Percentiles rank a stretch among this genome's conserved stretches.
Evolutionary conservation across 768 basidiomycete genomes (phyloP).

Genomic region (Lanmaoa pseudosensibilis): DNA sequence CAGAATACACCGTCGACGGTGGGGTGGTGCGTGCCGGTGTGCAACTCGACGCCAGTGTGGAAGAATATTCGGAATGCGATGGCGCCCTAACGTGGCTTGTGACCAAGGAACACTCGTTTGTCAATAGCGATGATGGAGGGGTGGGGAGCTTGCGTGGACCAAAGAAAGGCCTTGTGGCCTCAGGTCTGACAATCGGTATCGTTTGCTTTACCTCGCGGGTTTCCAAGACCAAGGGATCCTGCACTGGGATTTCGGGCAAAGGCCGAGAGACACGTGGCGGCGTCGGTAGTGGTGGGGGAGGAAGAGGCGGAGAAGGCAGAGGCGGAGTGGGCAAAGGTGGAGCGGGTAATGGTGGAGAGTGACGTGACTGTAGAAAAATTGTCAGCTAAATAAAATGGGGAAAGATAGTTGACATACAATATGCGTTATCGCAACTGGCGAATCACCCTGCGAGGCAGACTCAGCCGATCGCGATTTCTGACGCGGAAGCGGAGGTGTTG

Average conservation of each 20-base stretch:
- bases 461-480: constrained; percentile 36
- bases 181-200: constrained; percentile 15
- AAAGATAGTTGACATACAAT: constrained; percentile 21
- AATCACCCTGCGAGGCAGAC: constrained; percentile 33
- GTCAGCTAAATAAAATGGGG: constrained; percentile 2
- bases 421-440: constrained; percentile 27
- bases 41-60: constrained; percentile 27
- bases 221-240: constrained; percentile 13
- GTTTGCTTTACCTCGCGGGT: constrained; percentile 19
- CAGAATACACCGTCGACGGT: constrained; percentile 31
- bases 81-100: constrained; percentile 17
- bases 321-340: constrained; percentile 14
- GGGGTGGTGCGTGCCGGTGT: constrained; percentile 32
- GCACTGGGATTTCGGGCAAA: constrained; percentile 31
- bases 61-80: constrained; percentile 25
- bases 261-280: constrained; percentile 30
- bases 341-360: constrained; percentile 25
- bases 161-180: constrained; percentile 20
- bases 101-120: constrained; percentile 22
- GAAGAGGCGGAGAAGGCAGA: constrained; percentile 24
- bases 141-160: constrained; percentile 34
- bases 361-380: constrained; percentile 22
- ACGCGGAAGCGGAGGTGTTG: constrained; percentile 53
- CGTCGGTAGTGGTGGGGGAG: constrained; percentile 28
- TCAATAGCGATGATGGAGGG: constrained; percentile 28